These are phyloP conservation scores for Geotrichum europaeum DNA, from an alignment of 1,139 yeast species.

Conservation along the genomic window DNA sequence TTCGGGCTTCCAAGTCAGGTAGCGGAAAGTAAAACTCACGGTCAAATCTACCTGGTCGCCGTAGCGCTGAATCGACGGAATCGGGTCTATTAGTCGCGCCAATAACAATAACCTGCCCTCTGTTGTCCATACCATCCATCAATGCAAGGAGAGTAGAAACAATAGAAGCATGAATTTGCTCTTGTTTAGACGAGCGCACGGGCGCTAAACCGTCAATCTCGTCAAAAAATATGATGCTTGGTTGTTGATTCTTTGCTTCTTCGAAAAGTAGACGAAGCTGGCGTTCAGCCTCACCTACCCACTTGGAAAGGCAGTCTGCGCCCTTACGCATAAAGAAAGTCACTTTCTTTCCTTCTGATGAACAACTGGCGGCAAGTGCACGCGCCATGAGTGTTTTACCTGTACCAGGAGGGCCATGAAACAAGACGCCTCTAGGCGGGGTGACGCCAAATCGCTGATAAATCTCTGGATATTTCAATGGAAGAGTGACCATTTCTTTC, in stretches of 20 bases:
- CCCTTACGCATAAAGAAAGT: slow-evolving; percentile 98
- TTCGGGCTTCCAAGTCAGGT: slow-evolving; percentile 76
- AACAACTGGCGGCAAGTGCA: slow-evolving; percentile 92
- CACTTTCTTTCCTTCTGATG: slow-evolving; percentile 70
- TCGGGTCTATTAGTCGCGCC: slow-evolving; percentile 99
- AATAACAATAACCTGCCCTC: slow-evolving; percentile 93
- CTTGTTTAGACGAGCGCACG: slow-evolving; percentile 92
- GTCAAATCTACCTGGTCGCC: slow-evolving; percentile 96
- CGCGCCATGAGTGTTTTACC: slow-evolving; percentile 98
- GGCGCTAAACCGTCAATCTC: slow-evolving; percentile 98
- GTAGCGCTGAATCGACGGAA: slow-evolving; percentile 90
- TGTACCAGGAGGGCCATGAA: slow-evolving; percentile 99
- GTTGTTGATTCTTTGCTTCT: slow-evolving; percentile 94
- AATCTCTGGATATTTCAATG: slow-evolving; percentile 85
- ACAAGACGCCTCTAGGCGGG: slow-evolving; percentile 94
- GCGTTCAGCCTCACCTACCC: slow-evolving; percentile 99
- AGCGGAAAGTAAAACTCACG: slow-evolving; percentile 92
- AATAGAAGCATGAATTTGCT: slow-evolving; percentile 95
- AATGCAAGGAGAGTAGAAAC: slow-evolving; percentile 89
- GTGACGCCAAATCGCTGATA: slow-evolving; percentile 85
- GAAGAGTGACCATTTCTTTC: slow-evolving; percentile 94
- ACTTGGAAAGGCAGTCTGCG: slow-evolving; percentile 91
- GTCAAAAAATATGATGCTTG: slow-evolving; percentile 89
- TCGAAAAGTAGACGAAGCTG: slow-evolving; percentile 84
- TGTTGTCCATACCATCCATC: slow-evolving; percentile 98